These are phyloP conservation scores for Phanerochaete sordida DNA, from an alignment of 768 basidiomycete species.

Conservation along the genomic window DNA sequence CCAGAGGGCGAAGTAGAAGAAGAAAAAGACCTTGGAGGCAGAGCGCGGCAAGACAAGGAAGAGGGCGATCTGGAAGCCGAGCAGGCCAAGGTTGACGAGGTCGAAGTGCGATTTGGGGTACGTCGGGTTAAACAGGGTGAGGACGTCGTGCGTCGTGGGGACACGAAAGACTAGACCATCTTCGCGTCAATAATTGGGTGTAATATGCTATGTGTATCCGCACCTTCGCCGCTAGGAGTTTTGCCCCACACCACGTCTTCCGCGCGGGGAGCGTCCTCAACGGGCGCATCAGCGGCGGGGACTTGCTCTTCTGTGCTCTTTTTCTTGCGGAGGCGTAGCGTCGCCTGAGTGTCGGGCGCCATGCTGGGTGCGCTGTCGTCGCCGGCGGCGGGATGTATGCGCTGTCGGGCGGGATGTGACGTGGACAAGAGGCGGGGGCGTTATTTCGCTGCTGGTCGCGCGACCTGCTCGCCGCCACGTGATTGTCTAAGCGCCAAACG, in stretches of 20 bases:
- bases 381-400: background rate
- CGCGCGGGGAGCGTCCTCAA: slow-evolving; percentile 8
- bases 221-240: slow-evolving; percentile 77
- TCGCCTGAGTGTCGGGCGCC: slow-evolving; percentile 11
- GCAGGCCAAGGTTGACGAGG: slow-evolving; percentile 74
- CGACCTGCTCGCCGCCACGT: background rate
- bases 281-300: background rate
- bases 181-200: background rate
- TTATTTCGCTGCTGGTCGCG: slow-evolving; percentile 1
- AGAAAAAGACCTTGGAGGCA: slow-evolving; percentile 64
- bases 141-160: slow-evolving; percentile 87
- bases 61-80: slow-evolving; percentile 73
- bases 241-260: slow-evolving; percentile 86
- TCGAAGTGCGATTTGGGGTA: slow-evolving; percentile 90
- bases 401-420: background rate
- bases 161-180: slow-evolving; percentile 76
- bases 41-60: slow-evolving; percentile 63
- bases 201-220: background rate
- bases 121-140: slow-evolving; percentile 81
- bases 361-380: background rate
- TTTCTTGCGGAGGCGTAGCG: slow-evolving; percentile 19
- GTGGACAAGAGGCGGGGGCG: slow-evolving; percentile 3
- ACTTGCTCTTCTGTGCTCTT: slow-evolving; percentile 8
- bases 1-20: slow-evolving; percentile 93
- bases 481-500: slow-evolving; percentile 1